Base-by-base conservation (phyloP, 2,329 filamentous ascomycete genomes). In the Neopestalotiopsis sp. region DNA sequence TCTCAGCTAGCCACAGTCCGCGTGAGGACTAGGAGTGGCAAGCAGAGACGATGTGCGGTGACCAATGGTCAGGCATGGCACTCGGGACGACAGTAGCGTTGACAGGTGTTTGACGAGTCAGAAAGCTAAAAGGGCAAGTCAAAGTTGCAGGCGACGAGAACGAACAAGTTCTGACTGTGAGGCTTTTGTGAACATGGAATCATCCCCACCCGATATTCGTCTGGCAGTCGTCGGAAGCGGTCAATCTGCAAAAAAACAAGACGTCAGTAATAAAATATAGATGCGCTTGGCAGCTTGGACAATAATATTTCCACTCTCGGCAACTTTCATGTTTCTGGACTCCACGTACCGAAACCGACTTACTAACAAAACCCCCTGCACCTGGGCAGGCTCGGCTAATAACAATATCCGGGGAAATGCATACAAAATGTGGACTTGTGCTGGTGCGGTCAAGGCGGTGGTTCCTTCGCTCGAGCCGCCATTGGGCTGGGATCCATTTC, bases 401-500 rank as follows among this genome's bases (percentile, higher is more conserved):
- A 59, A 59, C 30, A 59, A 59, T 59, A 59, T 59, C 57, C 30
- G 57, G 57, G 57, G 57, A 59, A 59, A 59, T 59, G 57, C 57
- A 59, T 59, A 59, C 24, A 28, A 28, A 20, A 53, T 14, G 45
- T 20, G 17, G 17, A 53, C 14, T 10, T 20, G 17, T 53, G 45
- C 3, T 20, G 14, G 6, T 53, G 17, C 17, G n/a, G 45, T 53
- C 17, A 28, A 28, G 24, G 45, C 17, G 9, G n/a, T 10, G 17
- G 45, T n/a, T 53, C 17, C 17, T 17, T 53, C 45, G 45, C 45
- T 53, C 45, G 45, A 53, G 45, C 45, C 45, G n/a, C 45, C 45
- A n/a, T 14, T 59, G 20, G 24, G 57, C 57, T 34, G n/a, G 59
- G 59, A 61, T 20, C 61, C 34, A 24, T 20, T 64, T 38, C 20